phyloP scores from a whole-genome alignment of 2,329 filamentous ascomycete genomes.

The Paramyrothecium sp. region DNA sequence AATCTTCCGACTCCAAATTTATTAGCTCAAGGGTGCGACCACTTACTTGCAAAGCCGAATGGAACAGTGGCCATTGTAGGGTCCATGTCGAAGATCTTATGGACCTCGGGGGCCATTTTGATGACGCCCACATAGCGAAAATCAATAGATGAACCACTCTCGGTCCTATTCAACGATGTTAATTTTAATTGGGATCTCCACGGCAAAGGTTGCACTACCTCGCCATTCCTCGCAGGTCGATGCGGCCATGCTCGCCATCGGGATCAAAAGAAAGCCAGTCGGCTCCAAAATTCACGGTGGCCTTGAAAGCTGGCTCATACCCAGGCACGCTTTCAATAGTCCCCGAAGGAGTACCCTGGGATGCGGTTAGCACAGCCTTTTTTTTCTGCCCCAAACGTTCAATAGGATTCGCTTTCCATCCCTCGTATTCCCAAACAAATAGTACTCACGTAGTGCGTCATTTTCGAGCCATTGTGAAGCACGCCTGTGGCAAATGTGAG shows the following conservation, averaged over 20 bases:
- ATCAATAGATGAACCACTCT: background rate
- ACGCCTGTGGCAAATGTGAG: background rate
- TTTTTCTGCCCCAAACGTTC: too few species aligned
- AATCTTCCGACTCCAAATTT: background rate
- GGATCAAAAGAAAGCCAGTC: conserved; percentile 2
- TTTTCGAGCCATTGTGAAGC: background rate
- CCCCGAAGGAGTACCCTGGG: background rate
- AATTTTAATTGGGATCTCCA: background rate
- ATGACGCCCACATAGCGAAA: background rate
- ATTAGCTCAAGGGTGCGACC: background rate
- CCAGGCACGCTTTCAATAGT: conserved; percentile 3
- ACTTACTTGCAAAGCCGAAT: background rate
- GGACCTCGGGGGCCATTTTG: background rate
- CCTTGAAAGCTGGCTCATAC: conserved; percentile 3
- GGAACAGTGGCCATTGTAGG: background rate
- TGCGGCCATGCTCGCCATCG: background rate
- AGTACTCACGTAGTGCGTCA: background rate
- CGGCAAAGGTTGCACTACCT: background rate
- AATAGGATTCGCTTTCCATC: too few species aligned
- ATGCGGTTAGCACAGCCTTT: background rate
- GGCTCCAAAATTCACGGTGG: conserved; percentile 1
- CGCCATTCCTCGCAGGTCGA: background rate
- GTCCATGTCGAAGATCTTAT: background rate
- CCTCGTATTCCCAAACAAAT: too few species aligned
- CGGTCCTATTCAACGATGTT: background rate